Evolutionary conservation across 2,329 filamentous ascomycete genomes (phyloP).

Genomic region (Venturia carpophila): DNA sequence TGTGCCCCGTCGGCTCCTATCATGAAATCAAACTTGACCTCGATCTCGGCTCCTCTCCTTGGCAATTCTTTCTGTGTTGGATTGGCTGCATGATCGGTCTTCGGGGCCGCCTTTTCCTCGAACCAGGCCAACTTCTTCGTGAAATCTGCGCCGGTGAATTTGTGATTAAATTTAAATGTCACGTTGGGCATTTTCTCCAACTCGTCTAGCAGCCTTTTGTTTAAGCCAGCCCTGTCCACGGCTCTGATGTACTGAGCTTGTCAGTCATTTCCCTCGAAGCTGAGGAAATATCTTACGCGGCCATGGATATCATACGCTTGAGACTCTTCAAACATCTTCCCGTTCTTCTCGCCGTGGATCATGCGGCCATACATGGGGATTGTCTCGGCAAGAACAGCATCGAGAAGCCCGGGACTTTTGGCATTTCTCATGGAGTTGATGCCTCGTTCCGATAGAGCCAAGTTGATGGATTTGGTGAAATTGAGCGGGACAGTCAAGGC

Average conservation of each 20-base stretch:
- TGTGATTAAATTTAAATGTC: constrained; percentile 85
- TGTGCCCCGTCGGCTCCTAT: constrained; percentile 94
- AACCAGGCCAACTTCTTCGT: constrained; percentile 76
- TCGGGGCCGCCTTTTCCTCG: constrained; percentile 43
- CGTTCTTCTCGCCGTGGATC: constrained; percentile 71
- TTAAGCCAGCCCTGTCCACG: constrained; percentile 75
- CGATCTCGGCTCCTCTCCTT: constrained; percentile 55
- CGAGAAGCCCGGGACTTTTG: constrained; percentile 57
- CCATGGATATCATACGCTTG: constrained; percentile 89
- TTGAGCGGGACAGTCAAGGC: constrained; percentile 77
- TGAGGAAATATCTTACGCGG: constrained; percentile 48
- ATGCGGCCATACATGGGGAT: constrained; percentile 95
- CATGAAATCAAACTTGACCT: constrained; percentile 83
- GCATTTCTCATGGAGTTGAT: constrained; percentile 77
- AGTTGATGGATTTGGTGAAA: constrained; percentile 97
- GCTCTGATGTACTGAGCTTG: constrained; percentile 66
- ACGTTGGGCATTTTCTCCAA: constrained; percentile 82
- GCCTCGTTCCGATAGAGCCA: constrained; percentile 87
- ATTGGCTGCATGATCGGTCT: constrained; percentile 23
- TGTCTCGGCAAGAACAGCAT: constrained; percentile 66
- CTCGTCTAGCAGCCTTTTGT: constrained; percentile 74
- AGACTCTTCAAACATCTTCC: constrained; percentile 64
- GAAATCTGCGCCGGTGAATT: constrained; percentile 85
- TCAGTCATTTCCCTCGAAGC: constrained; percentile 13
- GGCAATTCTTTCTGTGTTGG: constrained; percentile 26